phyloP scores from a whole-genome alignment of 1,284 basidiomycete species.

The Leccinum pachyderme region DNA sequence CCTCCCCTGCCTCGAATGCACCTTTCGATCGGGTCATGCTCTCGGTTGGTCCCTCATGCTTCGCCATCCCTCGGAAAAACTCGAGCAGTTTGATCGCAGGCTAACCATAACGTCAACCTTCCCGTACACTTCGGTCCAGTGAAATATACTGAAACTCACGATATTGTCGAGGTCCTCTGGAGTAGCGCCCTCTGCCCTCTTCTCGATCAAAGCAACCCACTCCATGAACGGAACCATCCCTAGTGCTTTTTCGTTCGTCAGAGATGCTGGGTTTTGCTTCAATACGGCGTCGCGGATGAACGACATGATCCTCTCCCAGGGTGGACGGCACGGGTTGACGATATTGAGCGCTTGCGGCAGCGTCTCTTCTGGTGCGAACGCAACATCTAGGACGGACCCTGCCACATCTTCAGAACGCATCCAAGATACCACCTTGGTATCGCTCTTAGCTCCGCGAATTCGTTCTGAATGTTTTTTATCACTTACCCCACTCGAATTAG shows the following conservation, averaged over 20 bases:
- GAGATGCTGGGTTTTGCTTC: neutral
- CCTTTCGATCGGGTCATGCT: neutral
- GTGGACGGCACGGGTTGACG: slow-evolving; percentile 17
- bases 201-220: slow-evolving; percentile 22
- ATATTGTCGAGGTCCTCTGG: slow-evolving; percentile 11
- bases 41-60: neutral
- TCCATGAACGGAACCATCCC: slow-evolving; percentile 14
- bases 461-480: neutral
- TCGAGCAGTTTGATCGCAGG: slow-evolving; percentile 28
- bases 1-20: slow-evolving; percentile 4
- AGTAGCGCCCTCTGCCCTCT: slow-evolving; percentile 3
- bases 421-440: slow-evolving; percentile 24
- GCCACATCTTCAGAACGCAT: slow-evolving; percentile 21
- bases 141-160: slow-evolving; percentile 10
- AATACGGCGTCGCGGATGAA: slow-evolving; percentile 13
- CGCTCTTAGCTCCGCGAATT: neutral
- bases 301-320: slow-evolving; percentile 18
- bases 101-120: slow-evolving; percentile 3
- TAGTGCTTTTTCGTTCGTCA: neutral
- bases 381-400: slow-evolving; percentile 17
- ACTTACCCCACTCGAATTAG: slow-evolving; percentile 8
- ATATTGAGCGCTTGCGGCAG: slow-evolving; percentile 19
- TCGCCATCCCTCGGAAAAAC: slow-evolving; percentile 14
- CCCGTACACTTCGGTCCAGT: neutral
- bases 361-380: slow-evolving; percentile 10